Conservation (phyloP, 2,329 filamentous ascomycete genomes). For the Fusarium bactridioides region DNA sequence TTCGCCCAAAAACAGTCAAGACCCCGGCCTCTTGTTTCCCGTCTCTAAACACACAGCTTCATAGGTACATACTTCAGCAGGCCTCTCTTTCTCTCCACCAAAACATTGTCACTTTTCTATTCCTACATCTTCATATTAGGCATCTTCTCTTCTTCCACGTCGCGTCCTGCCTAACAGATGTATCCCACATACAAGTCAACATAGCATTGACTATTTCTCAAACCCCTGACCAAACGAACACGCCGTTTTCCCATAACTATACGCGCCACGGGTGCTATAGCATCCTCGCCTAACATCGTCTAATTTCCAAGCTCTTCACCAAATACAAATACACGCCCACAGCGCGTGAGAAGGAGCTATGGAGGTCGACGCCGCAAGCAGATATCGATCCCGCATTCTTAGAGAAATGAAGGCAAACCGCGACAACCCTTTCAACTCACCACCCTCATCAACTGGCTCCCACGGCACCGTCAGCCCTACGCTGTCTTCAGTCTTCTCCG, state of each 20-base stretch:
- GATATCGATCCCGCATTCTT: conserved; percentile 58
- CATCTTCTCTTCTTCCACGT: conserved; percentile 17
- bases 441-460: conserved; percentile 65
- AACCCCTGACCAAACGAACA: conserved; percentile 12
- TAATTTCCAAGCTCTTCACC: conserved; percentile 27
- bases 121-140: conserved; percentile 18
- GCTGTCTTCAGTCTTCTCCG: conserved; percentile 60
- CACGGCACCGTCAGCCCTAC: conserved; percentile 65
- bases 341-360: conserved; percentile 46
- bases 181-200: conserved; percentile 11
- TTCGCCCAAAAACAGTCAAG: conserved; percentile 45
- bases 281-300: conserved; percentile 30
- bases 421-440: conserved; percentile 66
- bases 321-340: conserved; percentile 24
- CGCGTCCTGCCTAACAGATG: conserved; percentile 23
- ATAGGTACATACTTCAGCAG: conserved; percentile 1
- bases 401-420: conserved; percentile 62
- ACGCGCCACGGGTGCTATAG: conserved; percentile 35
- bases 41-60: conserved; percentile 31
- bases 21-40: conserved; percentile 22
- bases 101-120: conserved; percentile 11
- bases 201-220: conserved; percentile 33
- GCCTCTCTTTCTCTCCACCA: conserved; percentile 25
- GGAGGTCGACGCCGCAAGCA: conserved; percentile 52
- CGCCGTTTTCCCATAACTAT: conserved; percentile 7